Base-by-base conservation (phyloP, 1,139 yeast genomes). In the Arxiozyma slooffiae region DNA sequence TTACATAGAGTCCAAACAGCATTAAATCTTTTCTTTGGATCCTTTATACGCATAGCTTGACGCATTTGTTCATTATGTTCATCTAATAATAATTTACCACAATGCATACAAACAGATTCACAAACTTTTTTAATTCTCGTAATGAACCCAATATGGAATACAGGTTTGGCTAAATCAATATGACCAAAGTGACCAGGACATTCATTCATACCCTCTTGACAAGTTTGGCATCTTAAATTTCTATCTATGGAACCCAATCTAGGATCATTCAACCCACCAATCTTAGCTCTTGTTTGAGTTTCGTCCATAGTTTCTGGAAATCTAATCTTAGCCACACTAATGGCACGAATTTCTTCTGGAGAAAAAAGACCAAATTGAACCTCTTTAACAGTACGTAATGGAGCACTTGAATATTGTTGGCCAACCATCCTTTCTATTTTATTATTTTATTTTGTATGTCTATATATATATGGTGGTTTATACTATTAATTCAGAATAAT, bases 101-200 rank as follows among this genome's bases (percentile, higher is more conserved):
- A 94, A 71, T 94, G 96, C 87, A 90, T 89, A 75, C 99, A 94
- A 43, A 92, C 92, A 70, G 94, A 85, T 69, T 94, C 98, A 69
- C 96, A 85, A 41, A 88, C 88, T 69, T 94, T 94, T 67, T 92
- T 94, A 64, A 94, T 90, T 67, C 88, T 90, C 50, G 95, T 81
- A 62, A 92, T 82, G 69, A 88, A 92, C 45, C 96, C 98, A 68
- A 94, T 88, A 70, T 94, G 98, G 71, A 94, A 92, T 36, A 94
- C 98, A 11, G 99, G 98, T 67, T 90, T 92, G 38, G 98, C 97
- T 58, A 94, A 77, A 67, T 94, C 98, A 55, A 94, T 94, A 67
- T 94, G 98, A 59, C 99, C 99, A 71, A 94, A 94, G 73, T 94
- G 99, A 53, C 99, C 99, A 1, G 97, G 97, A 71, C 99, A 94